Conservation (phyloP, 257 asterid genomes). For the Solanum pimpinellifolium region DNA sequence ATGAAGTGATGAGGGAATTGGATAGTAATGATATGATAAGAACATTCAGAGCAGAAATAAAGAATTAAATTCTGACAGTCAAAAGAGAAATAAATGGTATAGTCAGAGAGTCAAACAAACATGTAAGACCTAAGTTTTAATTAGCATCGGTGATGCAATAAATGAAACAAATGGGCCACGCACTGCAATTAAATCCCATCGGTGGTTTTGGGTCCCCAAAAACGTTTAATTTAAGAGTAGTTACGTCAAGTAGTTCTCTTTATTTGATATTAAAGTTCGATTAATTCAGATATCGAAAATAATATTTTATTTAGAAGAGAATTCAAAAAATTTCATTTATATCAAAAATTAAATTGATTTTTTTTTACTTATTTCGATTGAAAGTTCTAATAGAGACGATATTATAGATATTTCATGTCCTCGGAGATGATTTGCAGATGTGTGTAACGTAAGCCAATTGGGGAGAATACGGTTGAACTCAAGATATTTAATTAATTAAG, state of each 20-base stretch:
- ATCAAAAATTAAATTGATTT: background rate
- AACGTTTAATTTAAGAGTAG: background rate
- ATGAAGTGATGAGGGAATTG: background rate
- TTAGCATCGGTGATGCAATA: background rate
- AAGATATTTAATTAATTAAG: background rate
- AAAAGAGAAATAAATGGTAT: background rate
- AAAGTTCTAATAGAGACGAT: background rate
- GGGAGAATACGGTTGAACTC: background rate
- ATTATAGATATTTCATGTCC: background rate
- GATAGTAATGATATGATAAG: background rate
- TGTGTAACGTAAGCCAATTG: background rate
- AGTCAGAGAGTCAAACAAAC: constrained; percentile 3
- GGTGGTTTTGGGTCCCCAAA: constrained; percentile 1
- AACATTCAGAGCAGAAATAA: background rate
- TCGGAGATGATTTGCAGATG: background rate
- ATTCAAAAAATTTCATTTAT: accelerated
- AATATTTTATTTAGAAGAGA: too few species aligned
- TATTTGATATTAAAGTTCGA: background rate
- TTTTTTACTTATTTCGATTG: background rate
- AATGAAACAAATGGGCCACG: background rate
- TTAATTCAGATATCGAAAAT: background rate
- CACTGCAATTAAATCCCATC: background rate
- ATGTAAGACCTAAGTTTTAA: background rate
- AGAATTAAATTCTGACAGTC: constrained; percentile 5
- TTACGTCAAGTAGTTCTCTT: background rate